Conservation (phyloP, 306 rosid genomes). For the Carpinus viminea region DNA sequence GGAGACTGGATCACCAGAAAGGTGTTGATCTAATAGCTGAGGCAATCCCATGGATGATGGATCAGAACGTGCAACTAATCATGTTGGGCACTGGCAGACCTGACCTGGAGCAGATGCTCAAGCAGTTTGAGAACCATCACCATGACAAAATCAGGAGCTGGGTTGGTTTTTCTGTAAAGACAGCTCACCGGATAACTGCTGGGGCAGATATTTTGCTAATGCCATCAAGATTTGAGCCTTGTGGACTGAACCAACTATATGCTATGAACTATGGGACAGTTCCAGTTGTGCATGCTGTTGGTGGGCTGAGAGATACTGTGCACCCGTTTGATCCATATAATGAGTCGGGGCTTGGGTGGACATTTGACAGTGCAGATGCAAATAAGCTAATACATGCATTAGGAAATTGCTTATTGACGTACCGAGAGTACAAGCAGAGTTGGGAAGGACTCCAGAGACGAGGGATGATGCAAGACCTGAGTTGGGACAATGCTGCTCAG, state of each 20-base stretch:
- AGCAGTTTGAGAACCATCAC: slow-evolving; percentile 51
- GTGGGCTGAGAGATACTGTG: slow-evolving; percentile 88
- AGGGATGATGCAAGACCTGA: slow-evolving; percentile 85
- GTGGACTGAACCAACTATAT: slow-evolving; percentile 92
- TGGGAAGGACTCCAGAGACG: slow-evolving; percentile 97
- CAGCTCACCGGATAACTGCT: slow-evolving; percentile 91
- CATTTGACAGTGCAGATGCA: slow-evolving; percentile 77
- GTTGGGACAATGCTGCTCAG: slow-evolving; percentile 94
- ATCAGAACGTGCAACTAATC: slow-evolving; percentile 77
- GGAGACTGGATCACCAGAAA: slow-evolving; percentile 86
- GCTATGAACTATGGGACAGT: slow-evolving; percentile 92
- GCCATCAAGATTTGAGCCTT: slow-evolving; percentile 98
- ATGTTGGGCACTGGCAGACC: slow-evolving; percentile 89
- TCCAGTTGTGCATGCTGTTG: slow-evolving; percentile 95
- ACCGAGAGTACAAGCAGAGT: slow-evolving; percentile 69
- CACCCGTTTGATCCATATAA: slow-evolving; percentile 67
- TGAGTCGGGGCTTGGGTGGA: slow-evolving; percentile 89
- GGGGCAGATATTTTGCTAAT: slow-evolving; percentile 85
- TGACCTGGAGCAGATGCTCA: slow-evolving; percentile 81
- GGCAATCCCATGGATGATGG: slow-evolving; percentile 90
- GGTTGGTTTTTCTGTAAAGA: slow-evolving; percentile 90
- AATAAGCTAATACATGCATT: slow-evolving; percentile 62
- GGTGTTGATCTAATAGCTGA: slow-evolving; percentile 88
- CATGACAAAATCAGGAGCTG: slow-evolving; percentile 67
- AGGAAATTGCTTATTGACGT: slow-evolving; percentile 74